These are phyloP conservation scores for Sclerotinia glacialis DNA, from an alignment of 2,329 filamentous ascomycete species.

Conservation along the genomic window DNA sequence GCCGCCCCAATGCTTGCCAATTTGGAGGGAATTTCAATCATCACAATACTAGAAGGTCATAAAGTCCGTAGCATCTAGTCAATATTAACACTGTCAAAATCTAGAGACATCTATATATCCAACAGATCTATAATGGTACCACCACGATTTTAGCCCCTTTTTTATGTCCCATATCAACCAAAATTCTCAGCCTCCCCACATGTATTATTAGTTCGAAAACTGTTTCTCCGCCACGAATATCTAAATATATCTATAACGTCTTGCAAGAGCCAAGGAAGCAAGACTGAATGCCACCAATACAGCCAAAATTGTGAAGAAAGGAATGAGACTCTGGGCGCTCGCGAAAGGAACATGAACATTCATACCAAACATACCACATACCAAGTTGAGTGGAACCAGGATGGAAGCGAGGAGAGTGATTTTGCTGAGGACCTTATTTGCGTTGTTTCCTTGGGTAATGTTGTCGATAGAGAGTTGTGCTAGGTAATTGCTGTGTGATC, in stretches of 20 bases:
- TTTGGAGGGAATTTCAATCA: neutral
- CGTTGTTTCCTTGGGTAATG: constrained; percentile 80
- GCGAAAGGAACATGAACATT: constrained; percentile 73
- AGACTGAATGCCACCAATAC: constrained; percentile 53
- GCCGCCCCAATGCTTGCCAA: neutral
- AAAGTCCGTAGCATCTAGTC: neutral
- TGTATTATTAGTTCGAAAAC: neutral
- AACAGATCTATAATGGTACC: constrained; percentile 8
- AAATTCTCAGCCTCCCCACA: neutral
- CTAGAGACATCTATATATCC: constrained; percentile 14
- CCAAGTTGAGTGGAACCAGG: constrained; percentile 90
- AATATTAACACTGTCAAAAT: neutral
- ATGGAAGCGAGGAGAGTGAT: constrained; percentile 93
- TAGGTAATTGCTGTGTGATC: constrained; percentile 92
- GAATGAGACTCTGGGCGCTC: constrained; percentile 45
- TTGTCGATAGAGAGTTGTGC: constrained; percentile 92
- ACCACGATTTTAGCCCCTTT: neutral
- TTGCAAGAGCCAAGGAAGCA: constrained; percentile 31
- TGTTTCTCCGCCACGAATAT: neutral
- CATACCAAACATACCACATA: constrained; percentile 70
- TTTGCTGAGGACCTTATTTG: constrained; percentile 88
- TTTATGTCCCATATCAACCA: constrained; percentile 3
- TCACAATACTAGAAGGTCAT: neutral
- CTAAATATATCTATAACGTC: constrained; percentile 37
- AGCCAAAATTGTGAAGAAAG: constrained; percentile 61